Evolutionary conservation across 176 grass and related monocot species (phyloP).

Genomic region (Panicum miliaceum): DNA sequence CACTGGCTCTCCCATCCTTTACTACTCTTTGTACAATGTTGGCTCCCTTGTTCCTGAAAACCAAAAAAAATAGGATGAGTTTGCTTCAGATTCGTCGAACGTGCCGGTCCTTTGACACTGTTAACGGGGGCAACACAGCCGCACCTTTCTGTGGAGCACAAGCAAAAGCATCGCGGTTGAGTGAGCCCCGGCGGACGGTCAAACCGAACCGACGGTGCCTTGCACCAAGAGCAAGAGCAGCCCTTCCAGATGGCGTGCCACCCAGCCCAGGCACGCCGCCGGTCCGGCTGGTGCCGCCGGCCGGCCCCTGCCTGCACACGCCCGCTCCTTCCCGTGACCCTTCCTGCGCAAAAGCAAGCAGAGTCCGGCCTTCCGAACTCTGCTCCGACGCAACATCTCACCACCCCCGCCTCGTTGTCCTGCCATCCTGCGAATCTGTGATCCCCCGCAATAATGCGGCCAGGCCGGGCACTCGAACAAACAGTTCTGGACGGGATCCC

Average conservation of each 20-base stretch:
- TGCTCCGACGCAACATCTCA: not conserved
- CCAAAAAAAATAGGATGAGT: not conserved
- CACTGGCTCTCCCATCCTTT: not conserved
- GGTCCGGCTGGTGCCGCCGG: not conserved
- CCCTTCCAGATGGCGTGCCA: not conserved
- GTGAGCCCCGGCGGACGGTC: not conserved
- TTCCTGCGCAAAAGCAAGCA: not conserved
- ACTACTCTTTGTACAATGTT: not conserved
- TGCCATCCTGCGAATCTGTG: not conserved
- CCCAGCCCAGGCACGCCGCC: not conserved
- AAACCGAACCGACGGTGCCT: not conserved
- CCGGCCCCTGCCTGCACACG: not conserved
- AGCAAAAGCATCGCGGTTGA: not conserved
- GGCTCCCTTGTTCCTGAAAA: not conserved
- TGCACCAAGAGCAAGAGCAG: not conserved
- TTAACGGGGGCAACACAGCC: not conserved
- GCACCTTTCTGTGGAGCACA: constrained; percentile 37
- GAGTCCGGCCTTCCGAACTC: not conserved
- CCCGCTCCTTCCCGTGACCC: constrained; percentile 31
- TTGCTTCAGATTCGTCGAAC: not conserved
- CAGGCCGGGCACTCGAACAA: no score
- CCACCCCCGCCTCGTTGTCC: no score
- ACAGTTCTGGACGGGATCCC: not conserved
- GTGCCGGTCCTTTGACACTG: not conserved
- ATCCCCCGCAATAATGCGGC: not conserved